phyloP scores from a whole-genome alignment of 2,329 filamentous ascomycete genomes.

The Aspergillus sp. region DNA sequence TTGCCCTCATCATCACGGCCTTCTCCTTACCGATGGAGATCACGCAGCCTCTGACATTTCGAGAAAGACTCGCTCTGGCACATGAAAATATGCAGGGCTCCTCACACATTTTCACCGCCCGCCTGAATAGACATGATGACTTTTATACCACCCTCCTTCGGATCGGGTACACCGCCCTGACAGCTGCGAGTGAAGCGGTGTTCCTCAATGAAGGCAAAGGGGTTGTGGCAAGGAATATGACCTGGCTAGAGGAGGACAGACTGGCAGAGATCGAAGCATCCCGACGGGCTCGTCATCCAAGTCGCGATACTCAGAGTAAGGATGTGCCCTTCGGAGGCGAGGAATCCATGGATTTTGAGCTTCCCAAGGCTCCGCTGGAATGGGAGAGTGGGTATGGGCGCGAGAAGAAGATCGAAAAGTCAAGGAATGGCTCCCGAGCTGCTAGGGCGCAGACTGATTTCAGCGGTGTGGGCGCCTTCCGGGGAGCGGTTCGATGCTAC shows the following conservation, averaged over 20 bases:
- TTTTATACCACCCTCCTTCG: conserved; percentile 90
- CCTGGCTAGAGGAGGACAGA: conserved; percentile 89
- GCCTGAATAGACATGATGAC: conserved; percentile 83
- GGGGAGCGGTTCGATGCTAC: conserved; percentile 74
- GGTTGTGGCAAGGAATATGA: conserved; percentile 70
- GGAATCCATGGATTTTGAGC: conserved; percentile 33
- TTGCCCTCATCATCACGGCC: conserved; percentile 75
- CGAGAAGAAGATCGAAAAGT: conserved; percentile 45
- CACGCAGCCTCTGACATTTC: conserved; percentile 44
- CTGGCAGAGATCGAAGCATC: conserved; percentile 68
- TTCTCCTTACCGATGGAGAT: conserved; percentile 59
- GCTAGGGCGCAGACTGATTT: conserved; percentile 34
- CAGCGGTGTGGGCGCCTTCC: conserved; percentile 73
- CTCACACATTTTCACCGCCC: conserved; percentile 75
- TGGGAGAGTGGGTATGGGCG: conserved; percentile 48
- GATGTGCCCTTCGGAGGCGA: conserved; percentile 28
- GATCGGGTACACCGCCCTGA: conserved; percentile 82
- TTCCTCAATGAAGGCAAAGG: conserved; percentile 86
- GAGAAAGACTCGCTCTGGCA: conserved; percentile 65
- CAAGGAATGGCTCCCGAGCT: conserved; percentile 31
- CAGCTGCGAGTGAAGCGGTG: conserved; percentile 91
- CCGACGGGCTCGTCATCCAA: conserved; percentile 26
- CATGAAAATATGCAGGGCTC: conserved; percentile 92
- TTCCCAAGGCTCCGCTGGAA: conserved; percentile 27
- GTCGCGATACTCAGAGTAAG: conserved; percentile 13